Conservation (phyloP, 2,329 filamentous ascomycete genomes). For the Aspergillus novofumigatus region DNA sequence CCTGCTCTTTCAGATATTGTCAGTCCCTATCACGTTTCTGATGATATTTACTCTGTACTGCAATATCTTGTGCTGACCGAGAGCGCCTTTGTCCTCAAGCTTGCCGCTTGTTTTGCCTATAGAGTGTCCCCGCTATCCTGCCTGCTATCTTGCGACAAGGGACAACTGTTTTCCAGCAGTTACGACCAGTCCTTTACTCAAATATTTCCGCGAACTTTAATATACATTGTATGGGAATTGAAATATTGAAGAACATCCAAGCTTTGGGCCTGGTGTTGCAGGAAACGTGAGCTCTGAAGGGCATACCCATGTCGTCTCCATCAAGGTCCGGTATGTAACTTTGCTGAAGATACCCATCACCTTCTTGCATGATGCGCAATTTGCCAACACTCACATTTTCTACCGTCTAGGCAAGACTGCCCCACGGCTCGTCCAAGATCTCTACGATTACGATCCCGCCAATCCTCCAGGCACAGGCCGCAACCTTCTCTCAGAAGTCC, state of each 20-base stretch:
- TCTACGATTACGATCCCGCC: conserved; percentile 42
- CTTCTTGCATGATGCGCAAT: neutral
- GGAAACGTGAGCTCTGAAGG: conserved; percentile 12
- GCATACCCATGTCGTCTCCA: conserved; percentile 27
- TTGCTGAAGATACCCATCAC: neutral
- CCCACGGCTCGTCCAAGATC: conserved; percentile 46
- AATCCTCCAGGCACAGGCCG: conserved; percentile 43
- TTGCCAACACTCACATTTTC: neutral
- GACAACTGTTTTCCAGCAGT: neutral
- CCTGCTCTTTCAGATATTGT: neutral
- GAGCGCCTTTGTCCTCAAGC: conserved; percentile 6
- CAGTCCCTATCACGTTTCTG: neutral
- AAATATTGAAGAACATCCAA: neutral
- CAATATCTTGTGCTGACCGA: neutral
- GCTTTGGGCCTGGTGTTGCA: conserved; percentile 7
- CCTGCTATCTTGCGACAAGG: conserved; percentile 7
- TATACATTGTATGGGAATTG: conserved; percentile 10
- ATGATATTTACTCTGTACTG: neutral
- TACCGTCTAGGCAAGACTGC: conserved; percentile 46
- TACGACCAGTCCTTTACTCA: neutral
- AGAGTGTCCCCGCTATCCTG: conserved; percentile 26
- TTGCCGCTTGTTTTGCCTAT: conserved; percentile 20
- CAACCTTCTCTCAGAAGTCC: conserved; percentile 56
- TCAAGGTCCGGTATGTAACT: conserved; percentile 31
- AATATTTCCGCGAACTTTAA: neutral